Percentiles rank a stretch among this genome's conserved stretches.
phyloP scores from a whole-genome alignment of 2,329 filamentous ascomycete species.

The Alternaria brassicicola region DNA sequence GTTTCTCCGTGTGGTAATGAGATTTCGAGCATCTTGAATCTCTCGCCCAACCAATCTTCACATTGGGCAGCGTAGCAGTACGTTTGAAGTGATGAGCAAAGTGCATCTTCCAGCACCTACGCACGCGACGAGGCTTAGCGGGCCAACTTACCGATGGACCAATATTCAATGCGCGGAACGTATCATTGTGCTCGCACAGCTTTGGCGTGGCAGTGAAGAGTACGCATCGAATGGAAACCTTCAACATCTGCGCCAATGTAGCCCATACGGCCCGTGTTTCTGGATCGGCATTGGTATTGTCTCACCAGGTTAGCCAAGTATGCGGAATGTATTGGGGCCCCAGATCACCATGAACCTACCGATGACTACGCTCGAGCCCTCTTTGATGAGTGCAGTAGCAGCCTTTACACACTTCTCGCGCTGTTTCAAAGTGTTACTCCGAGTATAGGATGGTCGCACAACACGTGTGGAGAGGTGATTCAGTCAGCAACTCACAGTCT shows the following conservation, averaged over 20 bases:
- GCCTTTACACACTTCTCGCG: conserved; percentile 71
- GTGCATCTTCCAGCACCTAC: conserved; percentile 5
- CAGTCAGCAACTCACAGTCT: conserved; percentile 60
- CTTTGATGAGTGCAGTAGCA: conserved; percentile 68
- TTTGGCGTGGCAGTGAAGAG: conserved; percentile 76
- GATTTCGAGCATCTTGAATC: background rate
- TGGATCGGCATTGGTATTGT: conserved; percentile 92
- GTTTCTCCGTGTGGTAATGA: conserved; percentile 4
- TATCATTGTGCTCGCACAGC: conserved; percentile 85
- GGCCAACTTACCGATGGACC: conserved; percentile 42
- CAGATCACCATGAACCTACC: conserved; percentile 64
- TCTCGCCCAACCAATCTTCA: conserved; percentile 14
- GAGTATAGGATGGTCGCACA: conserved; percentile 28
- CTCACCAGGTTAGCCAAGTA: conserved; percentile 54
- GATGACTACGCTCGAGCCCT: conserved; percentile 73
- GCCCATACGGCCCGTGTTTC: conserved; percentile 82
- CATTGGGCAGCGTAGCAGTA: conserved; percentile 16
- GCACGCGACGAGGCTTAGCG: conserved; percentile 16
- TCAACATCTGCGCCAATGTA: conserved; percentile 70
- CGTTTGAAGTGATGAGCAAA: conserved; percentile 5
- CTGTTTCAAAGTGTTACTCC: conserved; percentile 52
- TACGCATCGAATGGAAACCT: conserved; percentile 81
- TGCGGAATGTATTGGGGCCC: conserved; percentile 22
- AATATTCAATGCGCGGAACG: conserved; percentile 70
- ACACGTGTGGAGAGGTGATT: conserved; percentile 25